Base-by-base conservation (phyloP, 768 basidiomycete species). In the Psilocybe subaeruginosa region DNA sequence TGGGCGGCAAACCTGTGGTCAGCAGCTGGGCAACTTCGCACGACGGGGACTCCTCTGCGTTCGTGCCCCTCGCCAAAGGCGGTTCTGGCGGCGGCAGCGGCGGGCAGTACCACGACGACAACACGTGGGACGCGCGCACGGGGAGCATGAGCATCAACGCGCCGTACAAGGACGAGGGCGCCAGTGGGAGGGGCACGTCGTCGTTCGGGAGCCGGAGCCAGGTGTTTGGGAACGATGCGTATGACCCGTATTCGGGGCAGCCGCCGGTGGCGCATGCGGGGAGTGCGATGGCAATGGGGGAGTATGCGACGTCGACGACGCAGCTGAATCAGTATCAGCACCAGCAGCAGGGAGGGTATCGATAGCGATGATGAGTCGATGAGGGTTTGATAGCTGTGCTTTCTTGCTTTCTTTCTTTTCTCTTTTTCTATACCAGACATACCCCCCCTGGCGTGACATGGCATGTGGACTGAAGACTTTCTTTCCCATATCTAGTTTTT, bases 1-100 rank as follows among this genome's bases (percentile, higher is more conserved):
- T 17, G 50, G 45, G 9, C n/a, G n/a, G n/a, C n/a, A 37, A 46
- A 39, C 48, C 60, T 0, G 12, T 19, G 17, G 41, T 45, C 19
- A 70, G 56, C 17, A 60, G 57, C 37, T 23, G 61, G 29, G 12
- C 33, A 19, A 61, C 47, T 7, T 17, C 12, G 23, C 51, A 59
- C 31, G 47, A 60, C 17, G 47, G 43, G 62, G 84, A 88, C 74
- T 85, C 87, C 64, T 86, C 85, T 62, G 82, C 87, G 39, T 91
- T 91, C 67, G 77, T 87, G 52, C 90, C 90, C 12, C 70, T 92
- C 17, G 54, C 53, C 19, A 19, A 67, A 35, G 30, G 43, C 39
- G 19, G 19, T 19, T 19, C 19, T 19, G 19, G 19, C 19, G 19
- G 19, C 19, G 19, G 19, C 19, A 1, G 19, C 19, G 11, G 17